phyloP scores from a whole-genome alignment of 495 filamentous ascomycete species.

The Hapsidospora chrysogenum region DNA sequence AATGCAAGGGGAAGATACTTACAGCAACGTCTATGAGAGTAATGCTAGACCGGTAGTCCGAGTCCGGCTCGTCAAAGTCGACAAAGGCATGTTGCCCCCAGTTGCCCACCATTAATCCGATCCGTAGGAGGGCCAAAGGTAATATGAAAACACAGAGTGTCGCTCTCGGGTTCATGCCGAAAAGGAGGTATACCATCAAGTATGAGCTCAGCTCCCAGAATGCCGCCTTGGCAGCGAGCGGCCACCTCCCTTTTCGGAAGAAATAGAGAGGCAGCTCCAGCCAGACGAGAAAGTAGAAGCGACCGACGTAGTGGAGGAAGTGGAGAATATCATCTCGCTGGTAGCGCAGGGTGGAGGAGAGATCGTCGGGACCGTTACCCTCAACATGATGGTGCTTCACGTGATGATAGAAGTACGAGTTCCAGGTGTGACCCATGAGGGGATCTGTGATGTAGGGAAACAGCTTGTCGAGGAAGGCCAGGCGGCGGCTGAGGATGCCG shows the following conservation, averaged over 20 bases:
- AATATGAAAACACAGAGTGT: conserved; percentile 41
- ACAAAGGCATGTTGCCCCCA: conserved; percentile 68
- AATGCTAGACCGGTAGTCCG: conserved; percentile 55
- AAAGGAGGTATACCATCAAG: too few species aligned
- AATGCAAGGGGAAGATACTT: conserved; percentile 19
- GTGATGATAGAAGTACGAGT: conserved; percentile 71
- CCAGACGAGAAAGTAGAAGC: conserved; percentile 59
- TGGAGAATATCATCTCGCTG: conserved; percentile 49
- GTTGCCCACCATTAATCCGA: conserved; percentile 65
- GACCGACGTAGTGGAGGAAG: conserved; percentile 50
- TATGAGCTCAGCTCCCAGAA: conserved; percentile 43
- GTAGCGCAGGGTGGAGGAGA: conserved; percentile 59
- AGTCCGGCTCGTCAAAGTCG: conserved; percentile 48
- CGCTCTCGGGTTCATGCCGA: too few species aligned
- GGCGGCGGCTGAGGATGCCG: conserved; percentile 41
- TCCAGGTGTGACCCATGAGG: conserved; percentile 69
- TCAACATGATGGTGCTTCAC: conserved; percentile 78
- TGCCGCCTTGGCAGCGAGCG: conserved; percentile 30
- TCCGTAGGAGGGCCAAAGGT: conserved; percentile 40
- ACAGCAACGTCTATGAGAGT: conserved; percentile 58
- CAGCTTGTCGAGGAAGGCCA: conserved; percentile 32
- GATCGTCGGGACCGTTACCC: conserved; percentile 59
- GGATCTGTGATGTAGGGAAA: conserved; percentile 65
- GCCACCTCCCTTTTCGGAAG: conserved; percentile 31
- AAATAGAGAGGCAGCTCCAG: conserved; percentile 63